These are phyloP conservation scores for Aspergillus udagawae DNA, from an alignment of 2,329 filamentous ascomycete genomes.

Conservation along the genomic window DNA sequence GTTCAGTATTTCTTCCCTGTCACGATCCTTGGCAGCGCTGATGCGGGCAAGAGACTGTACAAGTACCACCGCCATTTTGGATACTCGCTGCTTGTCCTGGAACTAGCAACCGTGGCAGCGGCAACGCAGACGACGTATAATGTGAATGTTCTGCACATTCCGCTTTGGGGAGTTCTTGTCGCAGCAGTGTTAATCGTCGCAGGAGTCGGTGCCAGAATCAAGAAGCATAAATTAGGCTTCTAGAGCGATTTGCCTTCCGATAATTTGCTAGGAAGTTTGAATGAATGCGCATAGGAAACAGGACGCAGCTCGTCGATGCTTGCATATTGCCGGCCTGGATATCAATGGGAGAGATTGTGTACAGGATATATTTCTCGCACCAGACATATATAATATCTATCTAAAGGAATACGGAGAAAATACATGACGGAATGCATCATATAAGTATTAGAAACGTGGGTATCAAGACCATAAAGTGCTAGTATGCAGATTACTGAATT, in stretches of 20 bases:
- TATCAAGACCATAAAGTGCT: neutral
- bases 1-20: conserved; percentile 73
- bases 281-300: too few species aligned
- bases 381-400: neutral
- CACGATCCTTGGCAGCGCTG: conserved; percentile 68
- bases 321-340: too few species aligned
- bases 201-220: conserved; percentile 74
- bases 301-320: too few species aligned
- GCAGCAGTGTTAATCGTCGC: conserved; percentile 61
- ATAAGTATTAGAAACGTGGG: neutral
- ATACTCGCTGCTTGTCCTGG: conserved; percentile 66
- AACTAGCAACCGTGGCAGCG: conserved; percentile 69
- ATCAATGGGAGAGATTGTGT: too few species aligned
- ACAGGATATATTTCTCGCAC: too few species aligned
- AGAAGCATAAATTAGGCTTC: conserved; percentile 73
- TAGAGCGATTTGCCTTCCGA: neutral
- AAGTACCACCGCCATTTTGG: conserved; percentile 82
- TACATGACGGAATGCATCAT: neutral
- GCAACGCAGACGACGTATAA: conserved; percentile 77
- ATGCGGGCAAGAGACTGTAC: conserved; percentile 77
- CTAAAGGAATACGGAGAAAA: neutral
- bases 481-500: conserved; percentile 4
- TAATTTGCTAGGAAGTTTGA: neutral
- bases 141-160: conserved; percentile 62
- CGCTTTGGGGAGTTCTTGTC: conserved; percentile 71